Percentiles rank a stretch among this genome's conserved stretches.
Conservation (phyloP, 257 asterid species). For the Paraleonurus japonicus region DNA sequence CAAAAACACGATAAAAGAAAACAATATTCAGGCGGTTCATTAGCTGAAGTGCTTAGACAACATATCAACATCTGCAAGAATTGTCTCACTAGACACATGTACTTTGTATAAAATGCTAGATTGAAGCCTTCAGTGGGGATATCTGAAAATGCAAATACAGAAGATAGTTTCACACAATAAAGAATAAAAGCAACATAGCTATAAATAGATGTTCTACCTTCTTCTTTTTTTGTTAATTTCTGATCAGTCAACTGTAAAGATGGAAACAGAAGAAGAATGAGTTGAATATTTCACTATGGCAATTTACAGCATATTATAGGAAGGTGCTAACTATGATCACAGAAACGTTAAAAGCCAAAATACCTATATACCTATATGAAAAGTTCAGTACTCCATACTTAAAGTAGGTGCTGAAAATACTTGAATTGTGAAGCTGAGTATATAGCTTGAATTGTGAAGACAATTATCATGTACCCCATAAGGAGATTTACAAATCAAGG, state of each 20-base stretch:
- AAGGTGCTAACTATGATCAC: neutral
- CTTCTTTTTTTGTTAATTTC: constrained; percentile 66
- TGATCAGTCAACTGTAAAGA: constrained; percentile 60
- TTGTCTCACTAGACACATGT: neutral
- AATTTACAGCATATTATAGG: neutral
- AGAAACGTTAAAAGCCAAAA: constrained; percentile 13
- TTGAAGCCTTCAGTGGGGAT: neutral
- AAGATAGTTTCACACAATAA: neutral
- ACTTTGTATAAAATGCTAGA: neutral
- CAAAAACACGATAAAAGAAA: neutral
- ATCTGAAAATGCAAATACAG: neutral
- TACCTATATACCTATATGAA: neutral
- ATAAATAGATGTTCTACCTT: constrained; percentile 51
- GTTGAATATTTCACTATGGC: constrained; percentile 8
- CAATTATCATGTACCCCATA: neutral
- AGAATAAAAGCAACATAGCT: neutral
- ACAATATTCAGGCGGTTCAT: neutral
- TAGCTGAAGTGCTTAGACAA: neutral
- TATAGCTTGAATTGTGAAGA: neutral
- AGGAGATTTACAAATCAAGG: constrained; percentile 1
- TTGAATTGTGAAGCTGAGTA: constrained; percentile 12
- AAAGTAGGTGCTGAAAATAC: neutral
- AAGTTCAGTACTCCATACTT: neutral
- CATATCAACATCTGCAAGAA: neutral
- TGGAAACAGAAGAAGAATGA: constrained; percentile 18